A percentile compares a stretch with the other conserved stretches of the same genome.
These are phyloP conservation scores for Lepidopterella palustris DNA, from an alignment of 495 filamentous ascomycete genomes.

Conservation along the genomic window DNA sequence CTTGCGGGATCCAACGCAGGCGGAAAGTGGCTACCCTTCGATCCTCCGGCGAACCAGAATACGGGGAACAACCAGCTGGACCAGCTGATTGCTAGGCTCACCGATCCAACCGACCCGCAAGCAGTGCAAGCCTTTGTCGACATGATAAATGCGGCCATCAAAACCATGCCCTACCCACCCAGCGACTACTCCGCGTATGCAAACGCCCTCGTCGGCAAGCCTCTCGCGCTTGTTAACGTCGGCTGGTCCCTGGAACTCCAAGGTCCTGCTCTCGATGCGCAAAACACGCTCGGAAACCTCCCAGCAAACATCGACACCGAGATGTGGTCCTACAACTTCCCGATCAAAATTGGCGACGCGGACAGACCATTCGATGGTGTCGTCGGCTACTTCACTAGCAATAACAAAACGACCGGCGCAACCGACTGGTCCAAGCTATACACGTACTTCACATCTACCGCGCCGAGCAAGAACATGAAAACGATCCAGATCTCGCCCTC, in stretches of 20 bases:
- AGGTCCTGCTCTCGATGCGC: background rate
- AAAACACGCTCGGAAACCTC: background rate
- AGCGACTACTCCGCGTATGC: background rate
- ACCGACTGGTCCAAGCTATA: background rate
- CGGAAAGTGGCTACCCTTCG: slow-evolving; percentile 1
- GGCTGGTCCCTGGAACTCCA: slow-evolving; percentile 15
- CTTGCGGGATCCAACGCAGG: slow-evolving; percentile 5
- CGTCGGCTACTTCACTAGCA: slow-evolving; percentile 7
- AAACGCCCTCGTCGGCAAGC: slow-evolving; percentile 16
- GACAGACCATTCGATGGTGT: slow-evolving; percentile 16
- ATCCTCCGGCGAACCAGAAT: background rate
- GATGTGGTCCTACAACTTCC: background rate
- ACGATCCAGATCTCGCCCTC: too few species aligned
- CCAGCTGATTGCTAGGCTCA: background rate
- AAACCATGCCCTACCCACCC: background rate
- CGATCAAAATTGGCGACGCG: slow-evolving; percentile 9
- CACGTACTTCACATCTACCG: background rate
- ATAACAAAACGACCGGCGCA: background rate
- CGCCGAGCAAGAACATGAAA: background rate
- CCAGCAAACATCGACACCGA: background rate
- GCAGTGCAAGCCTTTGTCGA: background rate
- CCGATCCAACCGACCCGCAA: background rate
- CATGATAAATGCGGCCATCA: background rate
- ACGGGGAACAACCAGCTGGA: background rate
- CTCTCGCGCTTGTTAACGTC: slow-evolving; percentile 14